Conservation (phyloP, 129 eudicot species). For the Dittrichia graveolens region DNA sequence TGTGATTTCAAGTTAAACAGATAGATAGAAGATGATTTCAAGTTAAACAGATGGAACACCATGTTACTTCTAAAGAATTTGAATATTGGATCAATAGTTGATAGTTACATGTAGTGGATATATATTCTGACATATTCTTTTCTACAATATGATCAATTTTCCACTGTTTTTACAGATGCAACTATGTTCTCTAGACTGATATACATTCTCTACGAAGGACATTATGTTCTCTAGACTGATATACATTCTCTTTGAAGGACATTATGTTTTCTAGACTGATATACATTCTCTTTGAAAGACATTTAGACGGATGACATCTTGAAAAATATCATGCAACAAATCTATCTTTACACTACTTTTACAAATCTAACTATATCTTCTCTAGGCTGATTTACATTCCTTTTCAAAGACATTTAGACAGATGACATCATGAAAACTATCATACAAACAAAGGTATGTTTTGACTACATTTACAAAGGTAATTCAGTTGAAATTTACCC, state of each 20-base stretch:
- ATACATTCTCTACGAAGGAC: constrained; percentile 18
- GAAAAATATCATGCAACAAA: no score
- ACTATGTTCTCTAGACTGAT: constrained; percentile 18
- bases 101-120: constrained; percentile 17
- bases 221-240: neutral
- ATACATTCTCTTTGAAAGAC: no score
- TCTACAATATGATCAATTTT: constrained; percentile 31
- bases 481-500: constrained; percentile 27
- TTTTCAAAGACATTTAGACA: constrained; percentile 7
- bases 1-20: no score
- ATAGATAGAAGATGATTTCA: no score
- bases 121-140: constrained; percentile 26
- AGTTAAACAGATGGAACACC: constrained; percentile 5
- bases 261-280: no score
- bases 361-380: neutral
- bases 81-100: constrained; percentile 14
- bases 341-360: neutral
- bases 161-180: no score
- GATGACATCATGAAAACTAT: constrained; percentile 8
- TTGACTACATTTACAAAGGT: constrained; percentile 28
- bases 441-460: constrained; percentile 11
- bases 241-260: no score
- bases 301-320: no score
- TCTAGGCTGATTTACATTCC: constrained; percentile 16
- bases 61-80: constrained; percentile 5